Evolutionary conservation across 1,139 yeast species (phyloP).

Genomic region (Hemisphaericaspora xylanilytica): DNA sequence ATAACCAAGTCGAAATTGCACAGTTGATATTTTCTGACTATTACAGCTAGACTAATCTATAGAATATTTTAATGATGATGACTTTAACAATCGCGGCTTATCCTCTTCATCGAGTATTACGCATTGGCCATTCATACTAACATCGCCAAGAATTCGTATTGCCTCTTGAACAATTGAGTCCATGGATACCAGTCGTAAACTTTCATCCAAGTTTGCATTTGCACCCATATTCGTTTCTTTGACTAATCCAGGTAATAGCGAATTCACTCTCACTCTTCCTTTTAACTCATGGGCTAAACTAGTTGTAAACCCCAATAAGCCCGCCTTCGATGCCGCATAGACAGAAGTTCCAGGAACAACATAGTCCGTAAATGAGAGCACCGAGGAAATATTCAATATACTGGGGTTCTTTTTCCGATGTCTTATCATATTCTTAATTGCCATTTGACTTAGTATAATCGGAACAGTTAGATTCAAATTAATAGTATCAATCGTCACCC

Average conservation of each 20-base stretch:
- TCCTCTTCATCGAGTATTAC: slow-evolving; percentile 14
- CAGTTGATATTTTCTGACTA: slow-evolving; percentile 1
- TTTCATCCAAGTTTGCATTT: slow-evolving; percentile 15
- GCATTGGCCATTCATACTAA: slow-evolving; percentile 41
- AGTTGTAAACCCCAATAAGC: slow-evolving; percentile 63
- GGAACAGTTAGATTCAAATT: slow-evolving; percentile 66
- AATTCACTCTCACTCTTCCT: slow-evolving; percentile 53
- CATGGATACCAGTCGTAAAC: slow-evolving; percentile 15
- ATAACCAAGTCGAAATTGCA: slow-evolving; percentile 1
- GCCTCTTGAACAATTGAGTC: slow-evolving; percentile 29
- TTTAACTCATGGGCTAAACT: slow-evolving; percentile 64
- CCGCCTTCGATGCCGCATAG: slow-evolving; percentile 82
- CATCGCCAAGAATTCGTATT: slow-evolving; percentile 28
- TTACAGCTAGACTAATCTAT: neutral
- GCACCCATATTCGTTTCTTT: slow-evolving; percentile 70
- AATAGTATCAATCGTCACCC: slow-evolving; percentile 48
- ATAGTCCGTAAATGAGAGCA: slow-evolving; percentile 49
- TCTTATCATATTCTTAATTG: slow-evolving; percentile 16
- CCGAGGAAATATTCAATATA: slow-evolving; percentile 69
- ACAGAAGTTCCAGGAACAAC: slow-evolving; percentile 62
- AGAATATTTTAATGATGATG: neutral
- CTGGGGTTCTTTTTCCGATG: slow-evolving; percentile 19
- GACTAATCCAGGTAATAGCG: slow-evolving; percentile 73
- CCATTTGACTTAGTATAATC: slow-evolving; percentile 51
- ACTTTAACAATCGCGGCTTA: neutral